phyloP scores from a whole-genome alignment of 75 land plant species.

The Adiantum capillusveneris region DNA sequence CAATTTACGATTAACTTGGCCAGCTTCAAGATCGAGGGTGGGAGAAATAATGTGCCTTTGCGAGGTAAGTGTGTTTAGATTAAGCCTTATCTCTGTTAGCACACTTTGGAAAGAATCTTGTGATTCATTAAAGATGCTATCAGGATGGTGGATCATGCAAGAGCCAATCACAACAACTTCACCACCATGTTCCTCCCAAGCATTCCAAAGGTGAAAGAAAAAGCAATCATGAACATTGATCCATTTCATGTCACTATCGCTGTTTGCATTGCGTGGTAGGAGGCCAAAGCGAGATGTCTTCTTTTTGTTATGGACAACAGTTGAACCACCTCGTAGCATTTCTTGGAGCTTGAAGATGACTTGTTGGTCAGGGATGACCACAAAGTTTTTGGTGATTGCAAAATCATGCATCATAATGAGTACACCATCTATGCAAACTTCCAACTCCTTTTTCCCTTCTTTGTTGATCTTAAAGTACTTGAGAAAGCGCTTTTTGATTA shows the following conservation, averaged over 20 bases:
- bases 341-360: conserved; percentile 54
- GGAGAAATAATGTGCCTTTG: conserved; percentile 20
- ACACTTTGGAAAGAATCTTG: conserved; percentile 21
- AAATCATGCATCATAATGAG: conserved; percentile 77
- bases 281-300: conserved; percentile 58
- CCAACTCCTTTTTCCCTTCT: conserved; percentile 33
- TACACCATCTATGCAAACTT: conserved; percentile 31
- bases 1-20: conserved; percentile 48
- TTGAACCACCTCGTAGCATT: conserved; percentile 51
- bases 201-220: conserved; percentile 72
- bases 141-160: conserved; percentile 56
- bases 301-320: conserved; percentile 31
- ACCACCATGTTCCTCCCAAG: conserved; percentile 60
- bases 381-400: conserved; percentile 52
- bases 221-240: conserved; percentile 50
- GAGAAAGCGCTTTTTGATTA: conserved; percentile 41
- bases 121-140: conserved; percentile 38
- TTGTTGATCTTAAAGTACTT: conserved; percentile 34
- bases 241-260: conserved; percentile 36
- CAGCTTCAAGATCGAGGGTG: conserved; percentile 58
- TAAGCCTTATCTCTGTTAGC: conserved; percentile 20
- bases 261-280: conserved; percentile 22
- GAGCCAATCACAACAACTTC: conserved; percentile 58
- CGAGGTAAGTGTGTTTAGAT: conserved; percentile 31
- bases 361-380: conserved; percentile 60